Evolutionary conservation across 1,284 basidiomycete genomes (phyloP), one percentile per base, ranked within the genome.

Genomic region (Athelia sp.): DNA sequence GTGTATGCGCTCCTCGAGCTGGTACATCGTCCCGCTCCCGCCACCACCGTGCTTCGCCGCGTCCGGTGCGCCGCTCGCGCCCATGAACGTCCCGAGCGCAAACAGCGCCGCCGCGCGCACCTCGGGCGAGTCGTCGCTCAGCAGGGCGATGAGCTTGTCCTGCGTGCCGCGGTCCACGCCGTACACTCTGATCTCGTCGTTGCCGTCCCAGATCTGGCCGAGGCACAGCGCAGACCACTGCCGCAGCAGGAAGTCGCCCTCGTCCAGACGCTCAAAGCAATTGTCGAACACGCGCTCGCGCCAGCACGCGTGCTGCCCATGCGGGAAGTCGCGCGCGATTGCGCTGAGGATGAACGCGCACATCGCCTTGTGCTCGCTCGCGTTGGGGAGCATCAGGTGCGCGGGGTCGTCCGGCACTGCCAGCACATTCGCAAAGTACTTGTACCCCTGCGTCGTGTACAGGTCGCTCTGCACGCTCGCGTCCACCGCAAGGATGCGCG

Each of bases 281-380:
- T 87, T 82, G 55, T 96, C 90, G 61, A 99, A 93, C 0, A 98
- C 92, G 22, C 85, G 78, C 55, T 93, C 90, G 50, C 81, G 76
- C 67, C 90, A 82, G 64, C 93, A 96, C 0, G 91, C 93, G 48
- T 81, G 79, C 67, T 99, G 95, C 1, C 94, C 96, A 1, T 80
- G 79, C 6, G 82, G 79, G 64, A 89, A 95, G 59, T 95, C 93
- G 19, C 96, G 86, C 49, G 90, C 89, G 52, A 98, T 86, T 23
- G 94, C 87, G n/a, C 90, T 82, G 19, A 99, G 82, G 58, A 98
- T 95, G 70, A 98, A 99, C 0, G 94, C 93, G 63, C 95, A 99
- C 96, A 99, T 99, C 0, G 96, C 96, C 52, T 94, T 92, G 67
- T 99, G 95, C 67, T 99, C 96, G 14, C 92, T 91, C 46, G 87